phyloP scores from a whole-genome alignment of 768 basidiomycete genomes.

The Termitomyces sp. region DNA sequence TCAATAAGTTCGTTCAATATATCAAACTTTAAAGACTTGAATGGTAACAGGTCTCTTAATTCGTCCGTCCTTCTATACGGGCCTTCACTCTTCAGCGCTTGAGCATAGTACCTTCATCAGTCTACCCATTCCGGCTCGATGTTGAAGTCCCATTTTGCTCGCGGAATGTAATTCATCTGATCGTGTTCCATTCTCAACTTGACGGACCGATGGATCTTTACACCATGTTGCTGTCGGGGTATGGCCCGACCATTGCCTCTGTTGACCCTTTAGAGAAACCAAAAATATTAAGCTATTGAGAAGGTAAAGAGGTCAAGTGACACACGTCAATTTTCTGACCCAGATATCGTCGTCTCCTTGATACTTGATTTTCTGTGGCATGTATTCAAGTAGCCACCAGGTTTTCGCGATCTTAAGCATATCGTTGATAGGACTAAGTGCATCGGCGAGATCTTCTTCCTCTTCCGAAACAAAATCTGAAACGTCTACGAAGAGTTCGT shows the following conservation, averaged over 20 bases:
- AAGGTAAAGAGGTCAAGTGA: slow-evolving; percentile 2
- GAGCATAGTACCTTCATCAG: slow-evolving; percentile 19
- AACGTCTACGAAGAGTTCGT: slow-evolving; percentile 22
- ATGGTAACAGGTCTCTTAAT: no score
- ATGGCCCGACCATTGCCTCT: slow-evolving; percentile 39
- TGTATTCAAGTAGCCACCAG: slow-evolving; percentile 70
- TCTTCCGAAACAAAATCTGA: slow-evolving; percentile 45
- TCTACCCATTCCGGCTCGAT: slow-evolving; percentile 39
- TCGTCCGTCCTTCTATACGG: no score
- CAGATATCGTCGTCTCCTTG: slow-evolving; percentile 40
- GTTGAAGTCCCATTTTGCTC: slow-evolving; percentile 32
- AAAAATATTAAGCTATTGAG: not conserved
- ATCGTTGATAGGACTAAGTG: slow-evolving; percentile 49
- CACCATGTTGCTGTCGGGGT: slow-evolving; percentile 32
- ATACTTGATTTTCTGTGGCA: slow-evolving; percentile 38
- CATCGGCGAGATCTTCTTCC: slow-evolving; percentile 59
- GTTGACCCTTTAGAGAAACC: slow-evolving; percentile 31
- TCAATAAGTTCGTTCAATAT: no score
- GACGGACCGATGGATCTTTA: slow-evolving; percentile 47
- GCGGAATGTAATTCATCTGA: slow-evolving; percentile 34
- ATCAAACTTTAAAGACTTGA: no score
- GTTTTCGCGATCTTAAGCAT: slow-evolving; percentile 41
- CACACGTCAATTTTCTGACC: slow-evolving; percentile 35
- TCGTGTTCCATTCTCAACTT: slow-evolving; percentile 42
- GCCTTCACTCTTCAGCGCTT: no score